Evolutionary conservation across 495 filamentous ascomycete genomes (phyloP), one percentile per base, ranked within the genome.

Genomic region (Cercophora scortea): DNA sequence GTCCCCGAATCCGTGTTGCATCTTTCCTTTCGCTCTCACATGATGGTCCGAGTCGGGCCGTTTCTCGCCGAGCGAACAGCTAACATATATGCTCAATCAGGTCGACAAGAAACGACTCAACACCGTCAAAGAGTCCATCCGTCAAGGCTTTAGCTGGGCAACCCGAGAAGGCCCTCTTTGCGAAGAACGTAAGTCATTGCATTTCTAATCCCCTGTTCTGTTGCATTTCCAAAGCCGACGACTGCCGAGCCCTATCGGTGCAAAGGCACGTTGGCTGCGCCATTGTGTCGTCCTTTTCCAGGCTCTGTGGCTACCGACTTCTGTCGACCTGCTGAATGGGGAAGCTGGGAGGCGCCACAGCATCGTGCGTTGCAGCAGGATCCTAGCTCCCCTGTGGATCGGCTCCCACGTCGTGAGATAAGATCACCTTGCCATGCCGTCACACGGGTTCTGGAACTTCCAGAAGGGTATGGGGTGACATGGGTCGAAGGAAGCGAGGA

Each of bases 101-200:
- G 86, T 96, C 55, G 89, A 97, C 70, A 92, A 91, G 70, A 91
- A 90, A 64, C 76, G 89, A 17, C 79, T 97, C n/a, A 81, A 84
- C 51, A 84, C 82, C 36, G 90, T 94, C 43, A 85, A 90, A 50
- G 93, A 97, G 65, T 89, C 85, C 12, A 88, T 98, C 56, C 83
- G 85, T 3, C 94, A 97, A 71, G 93, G 93, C 13, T 98, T 98
- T 70, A 87, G 82, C 62, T 98, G 93, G 93, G 93, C 88, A 39
- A 86, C 90, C 16, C 78, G 94, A 53, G 93, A 98, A 79, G 93
- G 93, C 8, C 93, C 93, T 16, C 73, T 98, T 10, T 98, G 93
- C 75, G 93, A 98, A 87, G 93, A 98, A 75, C 93, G 88, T 92
- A 75, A 82, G 88, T 84, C 25, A 25, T 25, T 5, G 43, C 11